These are phyloP conservation scores for Monilinia fructicola DNA, from an alignment of 2,329 filamentous ascomycete species.

Conservation along the genomic window DNA sequence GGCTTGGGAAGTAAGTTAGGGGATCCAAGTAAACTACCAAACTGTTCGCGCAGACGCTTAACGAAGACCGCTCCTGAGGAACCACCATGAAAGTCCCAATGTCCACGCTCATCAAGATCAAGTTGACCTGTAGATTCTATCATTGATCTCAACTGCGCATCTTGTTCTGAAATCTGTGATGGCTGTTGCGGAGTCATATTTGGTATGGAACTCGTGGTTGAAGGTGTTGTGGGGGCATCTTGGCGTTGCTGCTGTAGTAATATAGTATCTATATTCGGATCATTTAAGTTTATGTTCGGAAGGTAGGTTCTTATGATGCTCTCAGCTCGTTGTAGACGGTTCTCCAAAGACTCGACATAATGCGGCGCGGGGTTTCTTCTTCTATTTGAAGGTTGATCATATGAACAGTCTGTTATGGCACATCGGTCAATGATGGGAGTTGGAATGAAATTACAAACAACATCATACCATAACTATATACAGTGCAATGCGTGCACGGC, in stretches of 20 bases:
- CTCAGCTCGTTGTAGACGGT: conserved; percentile 68
- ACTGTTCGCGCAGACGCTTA: conserved; percentile 81
- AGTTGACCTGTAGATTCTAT: conserved; percentile 88
- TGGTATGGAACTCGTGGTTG: conserved; percentile 2
- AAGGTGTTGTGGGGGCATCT: conserved; percentile 44
- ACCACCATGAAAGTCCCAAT: conserved; percentile 93
- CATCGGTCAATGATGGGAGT: conserved; percentile 22
- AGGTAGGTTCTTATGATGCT: conserved; percentile 61
- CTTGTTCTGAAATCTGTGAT: conserved; percentile 49
- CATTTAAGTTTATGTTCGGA: conserved; percentile 70
- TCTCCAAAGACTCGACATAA: conserved; percentile 71
- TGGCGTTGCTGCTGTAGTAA: conserved; percentile 56
- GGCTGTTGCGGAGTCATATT: conserved; percentile 15
- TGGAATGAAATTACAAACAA: conserved; percentile 7
- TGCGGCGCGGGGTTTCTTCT: conserved; percentile 70
- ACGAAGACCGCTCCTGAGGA: conserved; percentile 92
- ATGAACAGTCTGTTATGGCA: conserved; percentile 62
- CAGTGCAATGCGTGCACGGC: conserved; percentile 91
- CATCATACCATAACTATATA: conserved; percentile 90
- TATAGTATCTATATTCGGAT: conserved; percentile 75
- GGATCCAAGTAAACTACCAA: conserved; percentile 71
- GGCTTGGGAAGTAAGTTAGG: conserved; percentile 57
- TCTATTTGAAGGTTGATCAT: conserved; percentile 75
- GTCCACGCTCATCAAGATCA: conserved; percentile 85
- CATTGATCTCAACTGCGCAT: conserved; percentile 86